Base-by-base conservation (phyloP, 2,329 filamentous ascomycete species). In the Phaeosphaeriaceae sp. region DNA sequence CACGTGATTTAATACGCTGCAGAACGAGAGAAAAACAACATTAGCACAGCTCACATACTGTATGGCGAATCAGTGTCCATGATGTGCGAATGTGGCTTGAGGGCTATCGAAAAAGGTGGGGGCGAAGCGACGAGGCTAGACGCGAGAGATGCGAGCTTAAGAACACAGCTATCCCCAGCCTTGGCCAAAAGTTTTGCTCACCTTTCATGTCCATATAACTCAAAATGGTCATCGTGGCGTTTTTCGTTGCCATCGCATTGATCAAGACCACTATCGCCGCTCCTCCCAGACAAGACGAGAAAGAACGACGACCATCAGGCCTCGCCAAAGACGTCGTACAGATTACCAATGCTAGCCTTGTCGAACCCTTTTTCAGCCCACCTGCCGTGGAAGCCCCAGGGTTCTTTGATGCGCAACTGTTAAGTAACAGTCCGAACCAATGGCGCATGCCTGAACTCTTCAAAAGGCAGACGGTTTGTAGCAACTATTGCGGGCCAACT, bases 41-140 rank as follows among this genome's bases (percentile, higher is more conserved):
- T 15, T 8, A 39, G 11, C 7, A 39, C n/a, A 4, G 21, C 18
- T 39, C 12, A 20, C 18, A 18, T 21, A 5, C 12, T 26, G 12
- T 28, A 39, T 21, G 26, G 36, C 21, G 36, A 39, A 39, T 39
- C 6, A 13, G 11, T 5, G 11, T n/a, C 15, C 36, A 7, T 15
- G 11, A 15, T 39, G 26, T 4, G 36, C 36, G 36, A 39, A 16
- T 39, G 36, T 39, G 36, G 36, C 36, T 39, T 39, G 36, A 28
- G 12, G 26, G 26, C 12, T 20, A 39, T 6, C 11, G 16, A 20
- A 39, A 15, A 16, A 12, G n/a, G 21, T 39, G 36, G 18, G 36
- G 36, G 36, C 36, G 11, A 8, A 39, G 12, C 36, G 15, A 39
- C 36, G 21, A 39, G 20, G 36, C 36, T 39, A 20, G 26, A 39